Conservation (phyloP, 768 basidiomycete genomes). For the Lactarius pseudohatsudake region DNA sequence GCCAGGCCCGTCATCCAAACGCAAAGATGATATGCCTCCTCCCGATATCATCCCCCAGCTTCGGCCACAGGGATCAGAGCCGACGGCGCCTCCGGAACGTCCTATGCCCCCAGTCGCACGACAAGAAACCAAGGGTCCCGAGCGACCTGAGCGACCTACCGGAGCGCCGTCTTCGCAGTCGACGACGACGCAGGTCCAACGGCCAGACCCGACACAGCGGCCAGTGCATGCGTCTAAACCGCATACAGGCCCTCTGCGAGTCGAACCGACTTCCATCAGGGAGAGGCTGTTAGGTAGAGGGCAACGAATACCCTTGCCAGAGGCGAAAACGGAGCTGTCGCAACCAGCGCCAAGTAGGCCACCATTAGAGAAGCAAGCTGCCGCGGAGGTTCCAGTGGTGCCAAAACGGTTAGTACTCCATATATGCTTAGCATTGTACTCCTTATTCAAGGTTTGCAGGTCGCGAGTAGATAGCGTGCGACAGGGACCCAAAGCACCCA, state of each 20-base stretch:
- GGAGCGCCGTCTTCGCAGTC: conserved; percentile 11
- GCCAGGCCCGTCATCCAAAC: conserved; percentile 6
- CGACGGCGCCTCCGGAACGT: background rate
- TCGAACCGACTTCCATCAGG: conserved; percentile 16
- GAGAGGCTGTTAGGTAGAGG: conserved; percentile 22
- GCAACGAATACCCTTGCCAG: conserved; percentile 21
- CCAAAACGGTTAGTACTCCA: conserved; percentile 13
- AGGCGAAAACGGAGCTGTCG: background rate
- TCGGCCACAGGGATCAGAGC: conserved; percentile 5
- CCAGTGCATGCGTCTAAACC: background rate
- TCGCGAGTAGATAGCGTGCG: conserved; percentile 21
- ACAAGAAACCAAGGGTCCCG: background rate
- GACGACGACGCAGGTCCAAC: conserved; percentile 14
- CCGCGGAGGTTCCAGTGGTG: background rate
- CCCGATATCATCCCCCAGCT: conserved; percentile 19
- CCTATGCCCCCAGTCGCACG: background rate
- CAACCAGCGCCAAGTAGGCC: background rate
- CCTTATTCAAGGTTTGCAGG: conserved; percentile 5
- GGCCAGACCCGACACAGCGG: conserved; percentile 18
- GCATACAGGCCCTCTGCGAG: conserved; percentile 12
- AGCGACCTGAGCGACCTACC: conserved; percentile 15
- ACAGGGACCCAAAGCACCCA: conserved; percentile 21
- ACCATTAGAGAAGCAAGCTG: conserved; percentile 2
- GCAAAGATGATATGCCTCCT: conserved; percentile 22
- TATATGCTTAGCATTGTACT: background rate